Evolutionary conservation across 1,139 yeast species (phyloP), one percentile per base, ranked within the genome.

Genomic region (Magnusiomyces sp.): DNA sequence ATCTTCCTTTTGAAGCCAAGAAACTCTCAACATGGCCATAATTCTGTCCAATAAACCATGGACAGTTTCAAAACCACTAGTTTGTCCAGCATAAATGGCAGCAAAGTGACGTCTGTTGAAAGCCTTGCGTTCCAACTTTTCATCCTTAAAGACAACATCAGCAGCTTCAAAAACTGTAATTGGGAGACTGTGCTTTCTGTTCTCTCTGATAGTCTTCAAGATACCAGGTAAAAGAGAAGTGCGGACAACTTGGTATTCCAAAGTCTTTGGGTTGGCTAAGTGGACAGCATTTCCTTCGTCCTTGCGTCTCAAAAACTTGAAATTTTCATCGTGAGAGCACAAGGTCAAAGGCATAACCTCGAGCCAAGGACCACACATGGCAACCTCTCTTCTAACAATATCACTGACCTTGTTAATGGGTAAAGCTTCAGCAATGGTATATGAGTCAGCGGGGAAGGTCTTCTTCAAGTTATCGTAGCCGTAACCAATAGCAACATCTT

Each of bases 191-290:
- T 94, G 98, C 67, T 89, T 86, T 73, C 96, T 83, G 73, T 94
- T 94, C 72, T 94, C 98, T 66, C 88, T 83, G 59, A 94, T 83
- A 34, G 98, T 92, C 71, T 94, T 94, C 65, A 94, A 79, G 56
- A 94, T 78, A 59, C 99, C 99, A 47, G 98, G 97, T 54, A 92
- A 73, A 59, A 94, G 76, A 38, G 95, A 80, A 19, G 98, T 92
- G 74, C 98, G 83, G 40, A 94, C 97, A 54, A 94, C 98, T 73
- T 94, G 97, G 70, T 92, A 94, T 71, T 94, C 99, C 48, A 81
- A 71, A 19, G 98, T 92, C 74, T 94, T 94, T 56, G 99, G 99
- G 70, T 94, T 94, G 53, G 86, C 97, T 61, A 94, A 79, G 61
- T 84, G 81, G 51, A 94, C 97, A 39, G 94, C 97, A 50, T 72